phyloP scores from a whole-genome alignment of 2,329 filamentous ascomycete species.

The Colletotrichum shisoi region DNA sequence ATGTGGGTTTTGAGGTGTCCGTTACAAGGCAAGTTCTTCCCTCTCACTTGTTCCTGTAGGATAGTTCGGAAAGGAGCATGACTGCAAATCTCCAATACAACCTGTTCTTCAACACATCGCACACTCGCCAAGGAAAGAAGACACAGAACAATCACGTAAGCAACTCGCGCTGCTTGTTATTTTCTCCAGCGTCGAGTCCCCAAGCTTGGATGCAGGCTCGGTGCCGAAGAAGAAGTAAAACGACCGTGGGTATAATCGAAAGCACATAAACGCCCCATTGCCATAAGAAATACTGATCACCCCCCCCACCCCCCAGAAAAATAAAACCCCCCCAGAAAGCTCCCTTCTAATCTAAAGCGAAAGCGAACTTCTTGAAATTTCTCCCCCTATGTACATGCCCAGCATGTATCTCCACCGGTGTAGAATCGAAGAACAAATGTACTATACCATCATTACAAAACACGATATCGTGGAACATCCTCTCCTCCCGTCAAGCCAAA shows the following conservation, averaged over 20 bases:
- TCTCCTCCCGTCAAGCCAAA: not conserved
- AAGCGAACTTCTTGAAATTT: not conserved
- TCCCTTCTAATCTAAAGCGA: not conserved
- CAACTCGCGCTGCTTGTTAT: not conserved
- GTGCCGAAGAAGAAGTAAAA: not conserved
- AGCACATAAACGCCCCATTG: not conserved
- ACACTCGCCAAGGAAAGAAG: too few relatives aligned
- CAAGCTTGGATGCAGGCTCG: not conserved
- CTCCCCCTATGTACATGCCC: not conserved
- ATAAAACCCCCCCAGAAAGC: too few relatives aligned
- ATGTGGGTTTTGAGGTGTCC: not conserved
- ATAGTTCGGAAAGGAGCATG: not conserved
- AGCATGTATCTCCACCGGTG: not conserved
- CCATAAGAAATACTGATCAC: not conserved
- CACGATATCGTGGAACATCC: constrained; percentile 2
- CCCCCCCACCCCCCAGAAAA: too few relatives aligned
- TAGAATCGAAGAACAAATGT: constrained; percentile 13
- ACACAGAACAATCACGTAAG: not conserved
- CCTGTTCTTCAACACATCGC: not conserved
- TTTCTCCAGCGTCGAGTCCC: not conserved
- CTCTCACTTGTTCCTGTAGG: too few relatives aligned
- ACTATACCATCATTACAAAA: constrained; percentile 16
- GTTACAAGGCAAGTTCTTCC: not conserved
- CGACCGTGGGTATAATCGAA: constrained; percentile 20
- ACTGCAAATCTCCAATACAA: not conserved